Base-by-base conservation (phyloP, 306 rosid genomes). In the Boehmeria nivea region DNA sequence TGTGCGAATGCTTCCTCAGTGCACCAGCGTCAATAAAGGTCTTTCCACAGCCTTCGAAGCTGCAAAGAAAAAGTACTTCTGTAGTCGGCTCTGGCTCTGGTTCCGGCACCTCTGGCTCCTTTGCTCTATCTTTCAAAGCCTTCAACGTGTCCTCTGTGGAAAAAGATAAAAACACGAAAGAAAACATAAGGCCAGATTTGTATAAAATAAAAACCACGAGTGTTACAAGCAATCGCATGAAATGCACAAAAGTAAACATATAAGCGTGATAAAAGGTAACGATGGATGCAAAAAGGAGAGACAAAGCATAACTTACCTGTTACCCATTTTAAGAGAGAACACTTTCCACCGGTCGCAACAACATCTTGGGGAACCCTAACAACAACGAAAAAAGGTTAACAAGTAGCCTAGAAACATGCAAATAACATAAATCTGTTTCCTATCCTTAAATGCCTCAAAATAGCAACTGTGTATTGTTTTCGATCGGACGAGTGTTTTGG, bases 21-120 rank as follows among this genome's bases (percentile, higher is more conserved):
- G 99, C 96, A 69, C 93, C 86, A n/a, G 94, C 95, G 72, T 93
- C 99, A 56, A 87, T 87, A 60, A 93, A 93, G 59, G 96, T 85
- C 83, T 87, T 87, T 52, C 99, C 99, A 54, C 99, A 93, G 66
- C 87, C 77, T 53, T 93, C 95, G 43, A 78, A 85, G 84, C 99
- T 93, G 80, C 96, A 93, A 27, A 93, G 93, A 63, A 93, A 93
- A 67, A 93, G 99, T 19, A 93, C 99, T 83, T 93, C 94, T 33
- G 95, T 93, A 5, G 96, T 87, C 61, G 99, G 96, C 66, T 93
- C 96, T 16, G 96, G 94, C 71, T 91, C 99, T 58, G 89, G 96
- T 63, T 87, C 95, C 34, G 94, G 87, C 18, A 70, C 63, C 40
- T 76, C 68, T 9, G 89, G 75, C 59, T 84, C 90, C 44, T 75